Evolutionary conservation across 2,329 filamentous ascomycete species (phyloP), one percentile per base, ranked within the genome.

Genomic region (Aspergillus spinulosporus): DNA sequence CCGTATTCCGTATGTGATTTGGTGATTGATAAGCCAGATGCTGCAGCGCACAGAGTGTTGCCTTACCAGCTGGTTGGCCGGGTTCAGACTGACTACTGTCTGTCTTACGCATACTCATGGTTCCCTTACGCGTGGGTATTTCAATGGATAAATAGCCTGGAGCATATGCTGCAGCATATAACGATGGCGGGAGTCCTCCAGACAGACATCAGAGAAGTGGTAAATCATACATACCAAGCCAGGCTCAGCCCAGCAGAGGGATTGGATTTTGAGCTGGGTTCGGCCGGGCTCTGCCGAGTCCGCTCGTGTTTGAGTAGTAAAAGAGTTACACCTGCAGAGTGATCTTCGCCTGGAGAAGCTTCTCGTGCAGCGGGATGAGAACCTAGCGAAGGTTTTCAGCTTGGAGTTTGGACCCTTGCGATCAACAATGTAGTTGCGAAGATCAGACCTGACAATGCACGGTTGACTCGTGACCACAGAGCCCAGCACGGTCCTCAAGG

Each of bases 331-430:
- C 54, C 49, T 56, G 37, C 43, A 56, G 37, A 43, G 34, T 3
- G 48, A 56, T 56, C 54, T 52, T 28, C 49, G 43, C 36, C 15
- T 42, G 11, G 21, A 29, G 42, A 47, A 52, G 54, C 44, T 56
- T 56, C 32, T 21, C 40, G 47, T 56, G 47, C 47, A 42, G 47
- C 48, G 29, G 29, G 29, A 21, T 47, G n/a, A 31, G 6, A 21
- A 12, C 31, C 42, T 46, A 53, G 37, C 37, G n/a, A 12, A 36
- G 12, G 28, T 21, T 29, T 21, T 53, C 15, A 47, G 34, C 34
- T 48, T 47, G 44, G 43, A 48, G 32, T 32, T 34, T 6, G 31
- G 5, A 6, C 26, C 36, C 37, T 48, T 42, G 37, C 32, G 40
- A 53, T 53, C 51, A 53, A 40, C 51, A 21, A 48, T 48, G 34